These are phyloP conservation scores for Lichtheimia corymbifera DNA, from an alignment of 371 early-diverging fungal genomes.

Conservation along the genomic window DNA sequence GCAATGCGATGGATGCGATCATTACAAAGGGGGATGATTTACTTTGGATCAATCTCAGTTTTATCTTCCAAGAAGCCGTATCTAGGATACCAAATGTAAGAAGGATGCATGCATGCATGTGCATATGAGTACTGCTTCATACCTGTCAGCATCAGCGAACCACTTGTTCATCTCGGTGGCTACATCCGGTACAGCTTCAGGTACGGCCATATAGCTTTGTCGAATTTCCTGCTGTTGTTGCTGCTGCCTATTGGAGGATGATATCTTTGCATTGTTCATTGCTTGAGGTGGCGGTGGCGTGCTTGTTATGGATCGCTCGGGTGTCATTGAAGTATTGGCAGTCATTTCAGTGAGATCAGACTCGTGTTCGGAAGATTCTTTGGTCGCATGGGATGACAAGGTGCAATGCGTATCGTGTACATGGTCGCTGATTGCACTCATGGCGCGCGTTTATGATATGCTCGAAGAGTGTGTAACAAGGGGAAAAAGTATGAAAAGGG, in stretches of 20 bases:
- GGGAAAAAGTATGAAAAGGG: too few relatives aligned
- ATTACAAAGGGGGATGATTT: slow-evolving; percentile 13
- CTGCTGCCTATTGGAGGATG: too few relatives aligned
- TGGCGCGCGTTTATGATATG: too few relatives aligned
- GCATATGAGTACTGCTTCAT: not conserved
- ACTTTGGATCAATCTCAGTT: slow-evolving; percentile 1
- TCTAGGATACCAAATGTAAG: slow-evolving; percentile 18
- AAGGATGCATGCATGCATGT: not conserved
- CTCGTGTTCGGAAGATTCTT: slow-evolving; percentile 12
- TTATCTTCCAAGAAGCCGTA: slow-evolving; percentile 47
- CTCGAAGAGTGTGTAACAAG: too few relatives aligned
- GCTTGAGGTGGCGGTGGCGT: too few relatives aligned
- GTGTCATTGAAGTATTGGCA: slow-evolving; percentile 10
- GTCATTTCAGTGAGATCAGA: slow-evolving; percentile 15
- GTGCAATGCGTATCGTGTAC: not conserved
- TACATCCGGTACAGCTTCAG: slow-evolving; percentile 23
- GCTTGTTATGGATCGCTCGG: not conserved
- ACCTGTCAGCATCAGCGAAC: slow-evolving; percentile 52
- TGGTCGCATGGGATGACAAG: slow-evolving; percentile 5
- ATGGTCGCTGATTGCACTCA: too few relatives aligned
- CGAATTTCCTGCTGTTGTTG: slow-evolving; percentile 8
- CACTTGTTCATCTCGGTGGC: slow-evolving; percentile 52
- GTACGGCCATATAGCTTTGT: slow-evolving; percentile 9
- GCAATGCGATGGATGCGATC: too few relatives aligned
- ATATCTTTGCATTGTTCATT: too few relatives aligned